Evolutionary conservation across 345 rosid species (phyloP).

Genomic region (Geranium rotundifolium): DNA sequence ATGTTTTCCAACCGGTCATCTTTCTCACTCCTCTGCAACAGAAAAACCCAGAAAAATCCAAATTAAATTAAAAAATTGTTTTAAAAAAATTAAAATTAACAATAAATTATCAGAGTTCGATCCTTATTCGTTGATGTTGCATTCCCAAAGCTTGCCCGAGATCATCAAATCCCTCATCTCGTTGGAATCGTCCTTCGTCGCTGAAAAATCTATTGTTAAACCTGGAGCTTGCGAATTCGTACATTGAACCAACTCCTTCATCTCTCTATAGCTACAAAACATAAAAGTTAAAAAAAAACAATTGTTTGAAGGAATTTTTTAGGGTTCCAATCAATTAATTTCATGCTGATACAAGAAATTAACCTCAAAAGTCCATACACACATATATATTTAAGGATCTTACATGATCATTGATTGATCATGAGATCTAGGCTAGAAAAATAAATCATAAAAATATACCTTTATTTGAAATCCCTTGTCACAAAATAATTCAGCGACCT

Average conservation of each 20-base stretch:
- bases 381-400: too few species aligned
- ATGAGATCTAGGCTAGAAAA: too few species aligned
- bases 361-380: too few species aligned
- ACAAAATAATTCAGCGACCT: too few species aligned
- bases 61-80: neutral
- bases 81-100: neutral
- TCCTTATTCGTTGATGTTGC: neutral
- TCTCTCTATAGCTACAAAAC: slow-evolving; percentile 37
- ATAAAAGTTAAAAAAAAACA: slow-evolving; percentile 4
- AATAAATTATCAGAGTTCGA: neutral
- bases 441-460: too few species aligned
- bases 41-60: neutral
- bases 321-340: too few species aligned
- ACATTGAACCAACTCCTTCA: slow-evolving; percentile 34
- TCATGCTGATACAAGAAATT: too few species aligned
- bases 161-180: slow-evolving; percentile 61
- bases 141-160: slow-evolving; percentile 52
- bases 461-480: too few species aligned
- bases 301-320: too few species aligned
- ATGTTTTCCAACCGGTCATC: too few species aligned
- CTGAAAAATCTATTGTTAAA: slow-evolving; percentile 8
- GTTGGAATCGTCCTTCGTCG: slow-evolving; percentile 21
- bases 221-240: slow-evolving; percentile 15
- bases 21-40: too few species aligned
- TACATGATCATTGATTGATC: too few species aligned